Evolutionary conservation across 2,329 filamentous ascomycete species (phyloP), one percentile per base, ranked within the genome.

Genomic region (Aphanoascus verrucosus): DNA sequence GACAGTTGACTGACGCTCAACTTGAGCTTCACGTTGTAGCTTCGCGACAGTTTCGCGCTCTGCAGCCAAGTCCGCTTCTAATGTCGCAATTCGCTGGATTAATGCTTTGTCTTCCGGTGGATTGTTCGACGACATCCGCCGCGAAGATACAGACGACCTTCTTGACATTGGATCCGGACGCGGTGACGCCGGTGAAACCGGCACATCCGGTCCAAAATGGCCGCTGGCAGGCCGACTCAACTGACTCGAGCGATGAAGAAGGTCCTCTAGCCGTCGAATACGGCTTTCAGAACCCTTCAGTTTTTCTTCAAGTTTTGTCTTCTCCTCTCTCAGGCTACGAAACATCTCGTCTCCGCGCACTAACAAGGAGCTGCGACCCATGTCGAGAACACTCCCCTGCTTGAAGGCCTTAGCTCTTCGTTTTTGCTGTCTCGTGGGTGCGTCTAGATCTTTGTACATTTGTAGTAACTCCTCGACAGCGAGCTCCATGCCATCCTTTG

Each of bases 381-480:
- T 78, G 65, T 97, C 93, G 62, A 96, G 89, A 37, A 97, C 80
- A 64, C 93, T 97, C 14, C 93, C 93, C 64, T 94, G 93, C 66
- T 96, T 96, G 74, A 98, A 97, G 4, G 88, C 89, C 67, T 91
- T 94, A 5, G 93, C 81, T 54, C 88, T 82, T 68, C 88, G 90
- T 56, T 84, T 81, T 65, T 94, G 90, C 66, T 93, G 88, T 61
- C 85, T 88, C 0, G 88, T 93, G 2, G 91, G 89, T 53, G 79
- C 81, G 65, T 84, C 84, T 12, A 97, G 76, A 52, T 94, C 89
- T 56, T 83, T 82, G 56, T 94, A 78, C 15, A 89, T 79, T 63
- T 88, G 86, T 2, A 77, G 74, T 34, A 97, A 76, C 49, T 94
- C 87, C 9, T 83, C 77, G 1, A 88, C 74, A 55, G 90, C 74